Evolutionary conservation across 305 asterid species (phyloP), one percentile per base, ranked within the genome.

Genomic region (Nicotiana rustica): DNA sequence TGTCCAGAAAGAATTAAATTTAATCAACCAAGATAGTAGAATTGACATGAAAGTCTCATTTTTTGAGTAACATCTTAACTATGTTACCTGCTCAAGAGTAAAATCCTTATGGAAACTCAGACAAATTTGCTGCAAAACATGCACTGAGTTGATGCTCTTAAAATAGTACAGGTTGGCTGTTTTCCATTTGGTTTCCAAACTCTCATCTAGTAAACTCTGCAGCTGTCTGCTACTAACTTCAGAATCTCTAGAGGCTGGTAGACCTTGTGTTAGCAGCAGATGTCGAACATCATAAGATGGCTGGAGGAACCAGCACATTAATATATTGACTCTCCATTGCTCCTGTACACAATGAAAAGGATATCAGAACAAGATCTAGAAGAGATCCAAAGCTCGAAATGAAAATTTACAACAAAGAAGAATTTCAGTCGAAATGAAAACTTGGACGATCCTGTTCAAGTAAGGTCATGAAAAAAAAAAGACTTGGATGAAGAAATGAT

Each of bases 71-170:
- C 78, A 71, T 71, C 19, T 13, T 75, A 31, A 75, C 47, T 15
- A 62, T 75, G 62, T 64, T 91, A 94, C 99, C 98, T 95, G 97
- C 82, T 85, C 88, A 67, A 90, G 92, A 88, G 90, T 89, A 75
- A 95, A 91, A 90, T 95, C 97, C 88, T 92, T 96, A 68, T 93
- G 96, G 85, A 94, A 94, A 84, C 87, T 90, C 71, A 81, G 86
- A 86, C 93, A 90, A 76, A 90, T 88, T 85, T 91, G 87, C 91
- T 90, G 92, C 91, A 97, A 87, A 75, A 52, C 83, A 88, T 90
- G 86, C 85, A 87, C 80, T 12, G 99, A 90, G 65, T 92, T 89
- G 81, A 97, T 88, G 90, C 98, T 90, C 92, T 90, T 97, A 92
- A 93, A 97, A 89, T 95, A 97, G 91, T 85, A 93, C 77, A 82